These are phyloP conservation scores for Dichotomopilus funicola DNA, from an alignment of 2,329 filamentous ascomycete species.

Conservation along the genomic window DNA sequence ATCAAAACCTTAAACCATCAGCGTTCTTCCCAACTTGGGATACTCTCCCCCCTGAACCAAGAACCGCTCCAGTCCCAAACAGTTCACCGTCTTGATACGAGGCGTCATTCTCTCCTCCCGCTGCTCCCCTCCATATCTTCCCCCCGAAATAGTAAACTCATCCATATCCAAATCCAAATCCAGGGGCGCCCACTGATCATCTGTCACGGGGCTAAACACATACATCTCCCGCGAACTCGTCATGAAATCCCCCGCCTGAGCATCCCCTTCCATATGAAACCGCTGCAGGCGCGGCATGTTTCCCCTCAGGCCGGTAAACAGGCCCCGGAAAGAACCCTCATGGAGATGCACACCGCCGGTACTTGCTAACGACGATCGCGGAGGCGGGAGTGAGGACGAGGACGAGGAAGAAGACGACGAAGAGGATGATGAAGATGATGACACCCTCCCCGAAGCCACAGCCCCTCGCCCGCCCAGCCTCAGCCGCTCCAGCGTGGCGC, in stretches of 20 bases:
- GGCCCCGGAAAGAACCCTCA: slow-evolving; percentile 37
- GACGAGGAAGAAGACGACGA: too few relatives aligned
- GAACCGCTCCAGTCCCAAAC: slow-evolving; percentile 36
- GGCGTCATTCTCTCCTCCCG: slow-evolving; percentile 15
- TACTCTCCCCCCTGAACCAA: slow-evolving; percentile 35
- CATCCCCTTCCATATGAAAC: slow-evolving; percentile 41
- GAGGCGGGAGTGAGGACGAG: slow-evolving; percentile 19
- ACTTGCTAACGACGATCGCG: slow-evolving; percentile 33
- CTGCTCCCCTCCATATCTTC: background rate
- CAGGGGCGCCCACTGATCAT: slow-evolving; percentile 34
- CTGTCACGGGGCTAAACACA: slow-evolving; percentile 36
- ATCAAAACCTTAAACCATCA: background rate
- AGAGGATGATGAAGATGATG: too few relatives aligned
- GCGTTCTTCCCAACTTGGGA: slow-evolving; percentile 21
- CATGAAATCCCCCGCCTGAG: slow-evolving; percentile 36
- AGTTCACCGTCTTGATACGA: slow-evolving; percentile 30
- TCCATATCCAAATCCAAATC: slow-evolving; percentile 20
- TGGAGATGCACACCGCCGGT: slow-evolving; percentile 40
- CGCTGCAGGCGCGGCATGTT: slow-evolving; percentile 34
- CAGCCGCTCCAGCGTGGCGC: slow-evolving; percentile 33
- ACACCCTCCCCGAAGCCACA: too few relatives aligned
- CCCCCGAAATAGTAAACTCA: background rate
- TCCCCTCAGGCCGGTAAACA: slow-evolving; percentile 36
- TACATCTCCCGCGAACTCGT: slow-evolving; percentile 35
- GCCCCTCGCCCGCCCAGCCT: slow-evolving; percentile 39